Base-by-base conservation (phyloP, 2,329 filamentous ascomycete species). In the Talaromyces funiculosus region DNA sequence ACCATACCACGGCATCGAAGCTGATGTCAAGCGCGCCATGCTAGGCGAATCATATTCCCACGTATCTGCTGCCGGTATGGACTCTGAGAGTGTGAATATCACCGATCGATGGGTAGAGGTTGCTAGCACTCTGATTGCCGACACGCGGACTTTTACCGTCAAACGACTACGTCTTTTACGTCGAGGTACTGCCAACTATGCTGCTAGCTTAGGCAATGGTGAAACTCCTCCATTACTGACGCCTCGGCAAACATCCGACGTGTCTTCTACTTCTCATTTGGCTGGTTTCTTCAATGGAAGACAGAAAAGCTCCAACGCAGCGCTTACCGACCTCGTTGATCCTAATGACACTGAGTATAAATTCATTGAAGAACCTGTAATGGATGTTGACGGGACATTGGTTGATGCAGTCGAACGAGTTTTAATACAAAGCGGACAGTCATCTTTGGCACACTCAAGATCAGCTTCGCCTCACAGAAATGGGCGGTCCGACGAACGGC, bases 331-430 rank as follows among this genome's bases (percentile, higher is more conserved):
- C 6, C 64, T 64, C 7, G 10, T 57, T 26, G 67, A 69, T 20
- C 57, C 66, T 9, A 65, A 58, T n/a, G 69, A 71, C 33, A 73
- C 80, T 1, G 79, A 82, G 55, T 81, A 84, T 63, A 71, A 76
- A 60, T 83, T 84, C 54, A 69, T 77, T 10, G 80, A 82, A 63
- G 82, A 85, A 63, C 71, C 72, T 2, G 79, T 86, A 53, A 81
- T 83, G 79, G 82, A 84, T 63, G 78, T 84, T 56, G 83, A 86
- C 62, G 77, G 77, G n/a, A 83, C 77, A 2, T 73, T 85, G 0
- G 80, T 83, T 37, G 82, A 85, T 67, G 83, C 82, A 7, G 75
- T 85, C 22, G 83, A 85, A 67, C 79, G 81, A 56, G 78, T 84
- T 9, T 73, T 85, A 3, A 76, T 73, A 3, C 77, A 75, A 42